A percentile compares a stretch with the other conserved stretches of the same genome.
These are phyloP conservation scores for Saururus chinensis DNA, from an alignment of 164 flowering plant genomes.

Conservation along the genomic window DNA sequence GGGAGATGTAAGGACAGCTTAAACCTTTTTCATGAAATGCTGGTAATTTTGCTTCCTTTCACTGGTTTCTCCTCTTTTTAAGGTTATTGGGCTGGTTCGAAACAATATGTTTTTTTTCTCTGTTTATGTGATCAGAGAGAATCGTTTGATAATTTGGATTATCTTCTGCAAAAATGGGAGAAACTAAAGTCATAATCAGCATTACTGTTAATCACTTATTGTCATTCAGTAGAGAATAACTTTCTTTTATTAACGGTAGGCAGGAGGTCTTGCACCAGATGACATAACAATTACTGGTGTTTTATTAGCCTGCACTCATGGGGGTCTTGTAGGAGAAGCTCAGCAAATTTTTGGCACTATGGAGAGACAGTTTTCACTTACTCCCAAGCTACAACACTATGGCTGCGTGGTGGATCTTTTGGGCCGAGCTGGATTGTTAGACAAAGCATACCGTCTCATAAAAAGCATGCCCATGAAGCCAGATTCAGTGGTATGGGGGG, in stretches of 20 bases:
- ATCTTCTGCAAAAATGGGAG: too few relatives aligned
- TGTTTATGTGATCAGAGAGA: too few relatives aligned
- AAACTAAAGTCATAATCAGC: not conserved
- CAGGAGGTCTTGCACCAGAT: constrained; percentile 44
- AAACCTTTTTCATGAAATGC: constrained; percentile 47
- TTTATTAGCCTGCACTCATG: constrained; percentile 74
- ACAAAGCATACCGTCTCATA: constrained; percentile 54
- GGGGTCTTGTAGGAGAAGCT: constrained; percentile 51
- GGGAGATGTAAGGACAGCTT: constrained; percentile 54
- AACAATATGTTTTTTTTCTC: too few relatives aligned
- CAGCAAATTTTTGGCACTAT: constrained; percentile 42
- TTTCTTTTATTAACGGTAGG: constrained; percentile 11
- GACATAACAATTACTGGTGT: constrained; percentile 78
- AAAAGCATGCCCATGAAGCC: constrained; percentile 68
- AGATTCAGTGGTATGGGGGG: constrained; percentile 77
- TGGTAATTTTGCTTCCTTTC: constrained; percentile 19
- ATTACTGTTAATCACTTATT: too few relatives aligned
- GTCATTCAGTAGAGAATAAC: not conserved
- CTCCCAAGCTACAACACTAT: constrained; percentile 72
- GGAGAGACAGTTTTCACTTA: constrained; percentile 24
- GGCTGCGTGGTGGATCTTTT: constrained; percentile 85
- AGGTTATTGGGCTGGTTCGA: not conserved
- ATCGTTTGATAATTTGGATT: too few relatives aligned
- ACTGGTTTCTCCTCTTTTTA: not conserved
- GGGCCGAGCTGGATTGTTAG: constrained; percentile 61